Conservation (phyloP, 1,284 basidiomycete genomes). For the Ganoderma lucidum region DNA sequence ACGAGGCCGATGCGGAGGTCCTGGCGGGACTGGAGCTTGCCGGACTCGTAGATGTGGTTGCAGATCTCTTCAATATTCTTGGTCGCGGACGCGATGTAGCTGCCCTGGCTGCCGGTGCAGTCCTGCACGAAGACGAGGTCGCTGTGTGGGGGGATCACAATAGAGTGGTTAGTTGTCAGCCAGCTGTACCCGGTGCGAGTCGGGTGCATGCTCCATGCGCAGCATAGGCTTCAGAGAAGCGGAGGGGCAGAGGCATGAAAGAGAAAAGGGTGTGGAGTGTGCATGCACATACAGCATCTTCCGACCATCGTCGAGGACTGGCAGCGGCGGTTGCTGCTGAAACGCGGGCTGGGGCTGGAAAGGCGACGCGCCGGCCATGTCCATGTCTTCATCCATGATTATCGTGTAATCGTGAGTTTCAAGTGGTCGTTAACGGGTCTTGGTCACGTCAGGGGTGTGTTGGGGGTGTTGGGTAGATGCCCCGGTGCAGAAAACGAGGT, state of each 20-base stretch:
- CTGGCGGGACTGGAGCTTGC: conserved; percentile 85
- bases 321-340: conserved; percentile 42
- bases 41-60: conserved; percentile 95
- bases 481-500: background rate
- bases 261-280: conserved; percentile 2
- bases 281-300: conserved; percentile 76
- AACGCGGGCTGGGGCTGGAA: conserved; percentile 47
- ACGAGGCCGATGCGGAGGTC: conserved; percentile 93
- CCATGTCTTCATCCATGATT: conserved; percentile 83
- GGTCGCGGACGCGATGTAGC: conserved; percentile 90
- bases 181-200: conserved; percentile 9
- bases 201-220: background rate
- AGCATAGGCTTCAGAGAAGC: background rate
- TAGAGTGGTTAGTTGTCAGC: conserved; percentile 13
- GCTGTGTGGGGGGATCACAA: conserved; percentile 48
- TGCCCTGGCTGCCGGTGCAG: conserved; percentile 89
- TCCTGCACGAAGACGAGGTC: conserved; percentile 92
- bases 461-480: background rate
- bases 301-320: conserved; percentile 47
- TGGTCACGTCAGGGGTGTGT: background rate
- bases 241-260: background rate
- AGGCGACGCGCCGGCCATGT: conserved; percentile 51
- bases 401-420: conserved; percentile 18
- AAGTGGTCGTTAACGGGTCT: conserved; percentile 20
- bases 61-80: conserved; percentile 98